Evolutionary conservation across 1,284 basidiomycete species (phyloP), one percentile per base, ranked within the genome.

Genomic region (Naganishia cerealis): DNA sequence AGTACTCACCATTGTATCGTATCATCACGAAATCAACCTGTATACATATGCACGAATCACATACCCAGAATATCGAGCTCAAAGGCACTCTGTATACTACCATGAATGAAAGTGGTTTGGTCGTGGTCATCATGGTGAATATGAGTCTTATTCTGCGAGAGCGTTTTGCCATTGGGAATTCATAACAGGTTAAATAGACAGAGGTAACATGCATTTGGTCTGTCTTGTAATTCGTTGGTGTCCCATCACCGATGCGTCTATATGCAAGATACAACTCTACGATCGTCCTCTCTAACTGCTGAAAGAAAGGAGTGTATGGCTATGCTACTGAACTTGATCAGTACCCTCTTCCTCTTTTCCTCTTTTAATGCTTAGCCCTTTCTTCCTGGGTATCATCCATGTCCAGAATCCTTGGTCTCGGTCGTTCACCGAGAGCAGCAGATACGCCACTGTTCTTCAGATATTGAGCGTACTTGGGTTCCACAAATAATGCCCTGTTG

Each of bases 401-500:
- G 40, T 68, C 67, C 21, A 68, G n/a, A 12, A 68, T 68, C 46
- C 62, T 59, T 15, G 67, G 59, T 56, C 67, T 39, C 50, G 61
- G 61, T 8, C 52, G 40, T 38, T 59, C 43, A 29, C 67, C 61
- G 24, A 63, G 36, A 0, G 67, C 67, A 26, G 67, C 67, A 26
- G 67, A 42, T 16, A 68, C 61, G 3, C 61, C 61, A 29, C 59
- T 63, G 42, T 65, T 58, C 36, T 62, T 57, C 46, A 93, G 82
- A 58, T 91, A 84, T 72, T 87, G 86, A 1, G 92, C 90, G 75
- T 91, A 91, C 73, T 86, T 87, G 7, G 92, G 92, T 75, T 94
- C 91, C 21, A 94, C 86, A 74, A 93, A 94, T 62, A 88, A 83
- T 0, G 86, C 89, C 0, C 88, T 90, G 66, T 24, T 9, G 12